Evolutionary conservation across 352 stramenopile species (phyloP), one percentile per base, ranked within the genome.

Genomic region (Phytophthora kernoviae): DNA sequence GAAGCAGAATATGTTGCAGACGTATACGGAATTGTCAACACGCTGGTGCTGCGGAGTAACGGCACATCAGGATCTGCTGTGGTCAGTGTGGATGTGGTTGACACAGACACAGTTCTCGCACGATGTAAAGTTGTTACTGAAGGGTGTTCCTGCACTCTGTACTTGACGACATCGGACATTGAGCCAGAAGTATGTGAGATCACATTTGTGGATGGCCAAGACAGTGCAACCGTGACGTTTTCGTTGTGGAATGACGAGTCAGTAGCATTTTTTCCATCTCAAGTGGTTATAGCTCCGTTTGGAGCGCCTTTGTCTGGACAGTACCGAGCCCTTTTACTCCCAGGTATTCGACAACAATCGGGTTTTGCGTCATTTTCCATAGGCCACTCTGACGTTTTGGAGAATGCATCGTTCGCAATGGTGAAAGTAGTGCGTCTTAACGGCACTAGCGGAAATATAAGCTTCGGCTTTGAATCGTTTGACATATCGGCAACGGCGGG

Each of bases 401-500:
- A 88, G 34, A 77, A 80, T 30, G 21, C 54, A 1, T 54, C 57
- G 9, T 83, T 68, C 36, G 76, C 64, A 8, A 69, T 68, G 36
- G 34, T 90, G 10, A 52, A 79, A 8, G 14, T 90, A n/a, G 58
- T 77, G 20, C 78, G 78, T 1, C 15, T 88, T 0, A 87, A 88
- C 40, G 81, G 81, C 0, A 77, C 72, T 0, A 71, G 52, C 18
- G 81, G 79, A 17, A 44, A 18, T 0, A 44, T 88, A 2, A n/a
- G 7, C 1, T 73, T 87, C 17, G 44, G 63, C 6, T 45, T 85
- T 10, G 75, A 84, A 53, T 82, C 78, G 14, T 88, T 88, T 27
- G 74, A 83, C 34, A 70, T 85, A 7, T 60, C 27, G 2, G 64
- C 54, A 15, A 15, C 43, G 18, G 49, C 64, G n/a, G 60, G 49